Conservation (phyloP, 331 rosid genomes). For the Acacia concinna region DNA sequence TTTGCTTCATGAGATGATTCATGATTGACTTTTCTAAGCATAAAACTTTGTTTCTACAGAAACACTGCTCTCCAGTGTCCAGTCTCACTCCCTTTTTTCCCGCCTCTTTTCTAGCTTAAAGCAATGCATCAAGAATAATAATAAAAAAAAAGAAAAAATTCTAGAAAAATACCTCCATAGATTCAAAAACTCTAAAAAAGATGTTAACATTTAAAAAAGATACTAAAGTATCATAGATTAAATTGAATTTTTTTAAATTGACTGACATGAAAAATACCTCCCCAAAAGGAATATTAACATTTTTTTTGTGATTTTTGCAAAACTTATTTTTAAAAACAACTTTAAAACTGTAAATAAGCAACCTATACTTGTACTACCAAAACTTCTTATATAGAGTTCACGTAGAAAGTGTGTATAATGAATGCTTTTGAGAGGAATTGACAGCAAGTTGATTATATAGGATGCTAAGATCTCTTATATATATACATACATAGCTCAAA, state of each 20-base stretch:
- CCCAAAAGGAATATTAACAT: too few species aligned
- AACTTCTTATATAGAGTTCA: background rate
- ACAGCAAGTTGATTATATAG: background rate
- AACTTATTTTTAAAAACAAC: too few species aligned
- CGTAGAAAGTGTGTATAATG: background rate
- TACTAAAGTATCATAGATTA: too few species aligned
- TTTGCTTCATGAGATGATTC: constrained; percentile 34
- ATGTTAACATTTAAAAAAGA: too few species aligned
- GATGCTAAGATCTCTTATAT: background rate
- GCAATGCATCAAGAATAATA: constrained; percentile 4
- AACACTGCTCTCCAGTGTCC: background rate
- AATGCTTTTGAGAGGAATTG: background rate
- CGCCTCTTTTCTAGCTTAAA: constrained; percentile 38
- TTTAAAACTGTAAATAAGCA: too few species aligned
- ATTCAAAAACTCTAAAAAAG: too few species aligned
- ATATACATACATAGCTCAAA: background rate
- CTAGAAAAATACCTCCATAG: too few species aligned
- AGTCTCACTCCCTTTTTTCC: constrained; percentile 29
- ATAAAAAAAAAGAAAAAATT: background rate
- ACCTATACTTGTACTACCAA: background rate
- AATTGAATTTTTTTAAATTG: too few species aligned
- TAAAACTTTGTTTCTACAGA: constrained; percentile 29
- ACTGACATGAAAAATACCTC: too few species aligned
- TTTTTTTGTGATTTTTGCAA: too few species aligned
- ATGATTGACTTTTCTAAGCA: constrained; percentile 51